Evolutionary conservation across 2,329 filamentous ascomycete species (phyloP).

Genomic region (Aspergillus ruber): DNA sequence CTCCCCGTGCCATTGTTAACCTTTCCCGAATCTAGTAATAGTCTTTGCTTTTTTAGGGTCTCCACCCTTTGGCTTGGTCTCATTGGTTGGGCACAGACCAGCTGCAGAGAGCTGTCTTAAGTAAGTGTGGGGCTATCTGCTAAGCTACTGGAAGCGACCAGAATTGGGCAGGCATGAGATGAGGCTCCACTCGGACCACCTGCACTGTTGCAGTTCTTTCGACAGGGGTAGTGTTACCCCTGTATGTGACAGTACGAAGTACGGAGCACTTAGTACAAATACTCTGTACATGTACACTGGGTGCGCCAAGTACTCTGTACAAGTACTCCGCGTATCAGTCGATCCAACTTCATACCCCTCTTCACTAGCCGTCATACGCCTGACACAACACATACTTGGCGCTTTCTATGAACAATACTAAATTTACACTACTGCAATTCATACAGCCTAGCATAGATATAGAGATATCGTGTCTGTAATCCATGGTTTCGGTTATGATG

Average conservation of each 20-base stretch:
- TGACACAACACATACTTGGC: too few species aligned
- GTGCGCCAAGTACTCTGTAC: neutral
- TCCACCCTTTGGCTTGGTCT: too few species aligned
- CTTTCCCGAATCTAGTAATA: neutral
- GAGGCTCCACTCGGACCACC: constrained; percentile 13
- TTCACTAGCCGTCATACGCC: too few species aligned
- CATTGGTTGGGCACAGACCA: neutral
- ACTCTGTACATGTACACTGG: neutral
- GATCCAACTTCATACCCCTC: neutral
- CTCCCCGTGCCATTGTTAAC: constrained; percentile 16
- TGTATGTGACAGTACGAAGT: constrained; percentile 6
- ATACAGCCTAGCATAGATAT: too few species aligned
- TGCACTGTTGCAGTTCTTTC: constrained; percentile 6
- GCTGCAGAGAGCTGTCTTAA: neutral
- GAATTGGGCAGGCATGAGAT: constrained; percentile 20
- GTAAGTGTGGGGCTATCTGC: constrained; percentile 1
- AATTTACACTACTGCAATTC: too few species aligned
- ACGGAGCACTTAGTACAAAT: neutral
- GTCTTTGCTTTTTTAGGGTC: too few species aligned
- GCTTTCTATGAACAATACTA: too few species aligned
- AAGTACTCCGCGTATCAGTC: neutral
- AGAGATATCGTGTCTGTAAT: too few species aligned
- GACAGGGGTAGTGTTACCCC: constrained; percentile 9
- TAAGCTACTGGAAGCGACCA: constrained; percentile 18
- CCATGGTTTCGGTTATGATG: too few species aligned